Percentiles rank a stretch among this genome's conserved stretches.
phyloP scores from a whole-genome alignment of 1,139 yeast species.

The Suhomyces wounanorum region DNA sequence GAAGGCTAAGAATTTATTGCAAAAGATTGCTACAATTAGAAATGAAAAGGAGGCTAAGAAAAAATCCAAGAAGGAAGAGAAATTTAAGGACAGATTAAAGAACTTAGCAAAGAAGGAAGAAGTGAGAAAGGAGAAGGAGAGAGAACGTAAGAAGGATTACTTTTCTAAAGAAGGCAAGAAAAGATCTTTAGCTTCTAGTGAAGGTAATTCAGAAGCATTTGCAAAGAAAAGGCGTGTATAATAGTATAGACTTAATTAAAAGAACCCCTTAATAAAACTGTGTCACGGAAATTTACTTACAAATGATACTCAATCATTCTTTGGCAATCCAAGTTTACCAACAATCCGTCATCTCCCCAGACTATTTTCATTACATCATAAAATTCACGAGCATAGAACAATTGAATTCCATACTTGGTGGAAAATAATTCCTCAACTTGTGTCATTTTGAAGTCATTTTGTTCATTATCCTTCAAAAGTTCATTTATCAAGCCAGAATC shows the following conservation, averaged over 20 bases:
- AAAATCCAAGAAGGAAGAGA: conserved; percentile 70
- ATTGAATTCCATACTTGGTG: conserved; percentile 55
- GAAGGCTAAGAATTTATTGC: conserved; percentile 88
- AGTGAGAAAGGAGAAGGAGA: conserved; percentile 69
- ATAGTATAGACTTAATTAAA: conserved; percentile 7
- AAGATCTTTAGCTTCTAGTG: conserved; percentile 51
- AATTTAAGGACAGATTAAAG: conserved; percentile 74
- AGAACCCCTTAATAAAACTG: neutral
- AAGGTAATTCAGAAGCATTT: conserved; percentile 38
- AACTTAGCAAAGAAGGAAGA: conserved; percentile 75
- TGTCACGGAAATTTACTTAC: conserved; percentile 13
- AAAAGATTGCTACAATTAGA: conserved; percentile 79
- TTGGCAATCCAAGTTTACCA: conserved; percentile 32
- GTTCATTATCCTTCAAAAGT: conserved; percentile 40
- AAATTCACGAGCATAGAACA: conserved; percentile 72
- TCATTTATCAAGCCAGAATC: conserved; percentile 29
- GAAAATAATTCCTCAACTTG: conserved; percentile 51
- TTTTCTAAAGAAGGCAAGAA: conserved; percentile 75
- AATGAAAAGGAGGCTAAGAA: conserved; percentile 85
- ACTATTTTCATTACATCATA: conserved; percentile 72
- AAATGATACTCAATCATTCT: conserved; percentile 43
- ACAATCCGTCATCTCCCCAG: conserved; percentile 56
- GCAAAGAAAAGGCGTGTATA: conserved; percentile 32
- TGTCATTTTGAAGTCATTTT: conserved; percentile 29
- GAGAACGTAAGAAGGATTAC: conserved; percentile 82